These are phyloP conservation scores for Pleurotus eryngii DNA, from an alignment of 768 basidiomycete species.

Conservation along the genomic window DNA sequence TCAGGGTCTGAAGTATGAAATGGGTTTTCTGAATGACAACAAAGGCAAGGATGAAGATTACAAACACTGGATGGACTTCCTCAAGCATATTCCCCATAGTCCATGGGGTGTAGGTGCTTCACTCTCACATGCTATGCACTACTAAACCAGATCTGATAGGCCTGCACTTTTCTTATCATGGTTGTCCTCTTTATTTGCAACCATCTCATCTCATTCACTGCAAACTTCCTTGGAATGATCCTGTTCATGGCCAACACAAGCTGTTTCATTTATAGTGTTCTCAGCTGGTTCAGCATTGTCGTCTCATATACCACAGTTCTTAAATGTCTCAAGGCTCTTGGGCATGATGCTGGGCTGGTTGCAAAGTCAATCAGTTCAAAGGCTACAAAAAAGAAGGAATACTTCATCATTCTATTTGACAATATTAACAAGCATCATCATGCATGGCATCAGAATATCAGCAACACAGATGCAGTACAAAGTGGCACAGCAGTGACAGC, in stretches of 20 bases:
- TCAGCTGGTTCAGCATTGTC: constrained; percentile 16
- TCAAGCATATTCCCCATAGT: background rate
- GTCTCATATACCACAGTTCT: constrained; percentile 17
- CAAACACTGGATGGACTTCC: background rate
- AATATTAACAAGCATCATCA: constrained; percentile 20
- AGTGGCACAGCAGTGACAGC: constrained; percentile 19
- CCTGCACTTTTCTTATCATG: background rate
- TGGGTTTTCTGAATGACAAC: background rate
- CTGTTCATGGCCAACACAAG: constrained; percentile 17
- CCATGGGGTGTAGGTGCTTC: background rate
- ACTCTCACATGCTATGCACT: background rate
- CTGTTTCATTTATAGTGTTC: constrained; percentile 12
- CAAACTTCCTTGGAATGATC: constrained; percentile 15
- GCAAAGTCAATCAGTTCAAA: constrained; percentile 4
- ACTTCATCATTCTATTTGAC: constrained; percentile 20
- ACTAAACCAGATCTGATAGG: background rate
- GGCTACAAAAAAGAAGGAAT: background rate
- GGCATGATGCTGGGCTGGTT: constrained; percentile 6
- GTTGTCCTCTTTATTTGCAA: constrained; percentile 15
- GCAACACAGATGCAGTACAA: constrained; percentile 14
- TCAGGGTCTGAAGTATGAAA: no score
- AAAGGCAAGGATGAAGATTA: background rate
- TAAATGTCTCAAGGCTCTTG: constrained; percentile 10
- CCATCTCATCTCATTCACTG: constrained; percentile 15
- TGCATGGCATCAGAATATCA: constrained; percentile 15